A percentile compares a stretch with the other conserved stretches of the same genome.
These are phyloP conservation scores for Phalaenopsis equestris DNA, from an alignment of 106 monocot genomes.

Conservation along the genomic window DNA sequence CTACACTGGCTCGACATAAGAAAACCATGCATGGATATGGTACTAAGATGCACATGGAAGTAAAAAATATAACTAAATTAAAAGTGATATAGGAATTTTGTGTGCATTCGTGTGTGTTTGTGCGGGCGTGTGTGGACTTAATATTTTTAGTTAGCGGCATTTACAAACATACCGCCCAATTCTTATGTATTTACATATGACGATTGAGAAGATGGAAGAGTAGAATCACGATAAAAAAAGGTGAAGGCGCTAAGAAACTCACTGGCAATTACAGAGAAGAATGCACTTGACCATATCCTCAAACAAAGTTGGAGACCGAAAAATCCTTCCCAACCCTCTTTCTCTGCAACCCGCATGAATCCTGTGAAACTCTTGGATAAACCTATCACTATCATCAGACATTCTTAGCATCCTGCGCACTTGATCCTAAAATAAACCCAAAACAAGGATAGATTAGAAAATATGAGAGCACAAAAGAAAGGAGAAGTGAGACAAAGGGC, in stretches of 20 bases:
- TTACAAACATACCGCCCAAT: too few species aligned
- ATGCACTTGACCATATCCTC: conserved; percentile 96
- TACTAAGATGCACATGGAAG: too few species aligned
- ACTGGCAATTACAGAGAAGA: conserved; percentile 90
- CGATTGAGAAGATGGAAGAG: too few species aligned
- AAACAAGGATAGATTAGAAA: neutral
- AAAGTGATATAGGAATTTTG: too few species aligned
- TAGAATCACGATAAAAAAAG: neutral
- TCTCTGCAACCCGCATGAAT: conserved; percentile 28
- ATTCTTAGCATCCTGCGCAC: conserved; percentile 75
- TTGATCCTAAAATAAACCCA: conserved; percentile 28
- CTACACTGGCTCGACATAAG: too few species aligned
- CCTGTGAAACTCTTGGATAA: conserved; percentile 49
- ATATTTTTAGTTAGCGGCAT: too few species aligned
- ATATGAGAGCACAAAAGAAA: neutral
- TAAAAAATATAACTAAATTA: too few species aligned
- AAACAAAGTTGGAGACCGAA: conserved; percentile 76
- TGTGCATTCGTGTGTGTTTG: too few species aligned
- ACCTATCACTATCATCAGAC: conserved; percentile 34
- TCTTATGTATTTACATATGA: too few species aligned
- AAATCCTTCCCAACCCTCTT: conserved; percentile 57
- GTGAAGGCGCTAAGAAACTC: conserved; percentile 7
- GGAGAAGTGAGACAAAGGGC: too few species aligned
- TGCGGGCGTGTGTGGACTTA: too few species aligned
- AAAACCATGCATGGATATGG: too few species aligned